Conservation (phyloP, 2,329 filamentous ascomycete genomes). For the Colletotrichum paranaense region DNA sequence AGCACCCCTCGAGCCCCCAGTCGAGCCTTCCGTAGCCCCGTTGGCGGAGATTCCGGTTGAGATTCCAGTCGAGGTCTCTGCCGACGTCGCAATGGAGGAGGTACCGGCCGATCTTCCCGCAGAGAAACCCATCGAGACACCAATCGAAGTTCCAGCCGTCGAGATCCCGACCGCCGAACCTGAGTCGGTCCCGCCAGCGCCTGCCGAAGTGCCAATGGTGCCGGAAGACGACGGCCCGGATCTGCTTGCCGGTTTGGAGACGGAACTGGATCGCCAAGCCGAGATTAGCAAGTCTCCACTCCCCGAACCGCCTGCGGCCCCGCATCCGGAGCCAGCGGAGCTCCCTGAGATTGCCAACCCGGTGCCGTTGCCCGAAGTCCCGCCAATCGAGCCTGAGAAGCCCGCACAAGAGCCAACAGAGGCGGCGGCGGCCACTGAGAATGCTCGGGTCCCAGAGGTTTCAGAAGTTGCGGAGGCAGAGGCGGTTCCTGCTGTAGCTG, state of each 20-base stretch:
- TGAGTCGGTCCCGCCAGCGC: not conserved
- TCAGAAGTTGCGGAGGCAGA: not conserved
- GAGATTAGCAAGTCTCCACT: conserved; percentile 24
- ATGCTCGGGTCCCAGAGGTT: not conserved
- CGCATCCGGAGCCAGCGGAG: conserved; percentile 25
- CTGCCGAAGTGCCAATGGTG: not conserved
- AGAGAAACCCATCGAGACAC: not conserved
- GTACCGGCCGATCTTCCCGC: not conserved
- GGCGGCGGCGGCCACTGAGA: not conserved
- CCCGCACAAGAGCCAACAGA: conserved; percentile 1
- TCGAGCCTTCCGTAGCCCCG: not conserved
- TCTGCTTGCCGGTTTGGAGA: conserved; percentile 34
- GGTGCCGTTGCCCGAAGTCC: conserved; percentile 19
- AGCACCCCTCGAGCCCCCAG: not conserved
- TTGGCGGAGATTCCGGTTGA: not conserved
- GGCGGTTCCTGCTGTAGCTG: not conserved
- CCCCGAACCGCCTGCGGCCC: conserved; percentile 23
- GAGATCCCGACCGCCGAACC: conserved; percentile 14
- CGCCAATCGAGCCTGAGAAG: conserved; percentile 15
- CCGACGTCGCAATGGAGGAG: not conserved
- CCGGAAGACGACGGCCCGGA: conserved; percentile 33
- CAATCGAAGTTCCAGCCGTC: not conserved
- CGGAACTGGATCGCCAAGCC: conserved; percentile 32
- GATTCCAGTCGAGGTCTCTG: not conserved
- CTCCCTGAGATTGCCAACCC: conserved; percentile 21